Evolutionary conservation across 441 rosid species (phyloP).

Genomic region (Bocquillonia castaneifolia): DNA sequence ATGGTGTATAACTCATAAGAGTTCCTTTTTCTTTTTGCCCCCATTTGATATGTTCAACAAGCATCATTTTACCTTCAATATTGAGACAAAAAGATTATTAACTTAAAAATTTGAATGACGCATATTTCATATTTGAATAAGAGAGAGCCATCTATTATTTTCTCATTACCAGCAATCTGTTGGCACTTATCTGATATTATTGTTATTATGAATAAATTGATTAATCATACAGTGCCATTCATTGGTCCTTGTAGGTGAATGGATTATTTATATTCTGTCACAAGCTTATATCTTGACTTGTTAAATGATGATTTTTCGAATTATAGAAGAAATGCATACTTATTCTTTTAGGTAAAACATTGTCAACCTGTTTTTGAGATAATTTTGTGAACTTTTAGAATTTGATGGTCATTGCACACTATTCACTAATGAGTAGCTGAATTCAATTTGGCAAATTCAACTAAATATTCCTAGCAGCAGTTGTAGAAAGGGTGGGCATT

Average conservation of each 20-base stretch:
- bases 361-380: not conserved
- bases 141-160: not conserved
- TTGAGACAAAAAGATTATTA: not conserved
- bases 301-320: not conserved
- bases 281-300: constrained; percentile 2
- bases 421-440: not conserved
- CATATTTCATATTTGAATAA: not conserved
- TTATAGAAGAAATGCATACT: not conserved
- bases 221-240: not conserved
- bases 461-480: not conserved
- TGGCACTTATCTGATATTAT: not conserved
- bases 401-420: not conserved
- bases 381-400: constrained; percentile 3
- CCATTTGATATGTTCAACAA: not conserved
- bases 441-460: not conserved
- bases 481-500: not conserved
- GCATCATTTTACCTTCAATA: constrained; percentile 1
- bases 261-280: not conserved
- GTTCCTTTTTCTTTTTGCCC: not conserved
- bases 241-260: not conserved
- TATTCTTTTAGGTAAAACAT: not conserved
- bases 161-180: not conserved
- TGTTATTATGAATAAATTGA: not conserved
- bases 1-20: not conserved
- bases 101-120: not conserved